A percentile compares a stretch with the other conserved stretches of the same genome.
Conservation (phyloP, 1,139 yeast species). For the Hansenula sp. region DNA sequence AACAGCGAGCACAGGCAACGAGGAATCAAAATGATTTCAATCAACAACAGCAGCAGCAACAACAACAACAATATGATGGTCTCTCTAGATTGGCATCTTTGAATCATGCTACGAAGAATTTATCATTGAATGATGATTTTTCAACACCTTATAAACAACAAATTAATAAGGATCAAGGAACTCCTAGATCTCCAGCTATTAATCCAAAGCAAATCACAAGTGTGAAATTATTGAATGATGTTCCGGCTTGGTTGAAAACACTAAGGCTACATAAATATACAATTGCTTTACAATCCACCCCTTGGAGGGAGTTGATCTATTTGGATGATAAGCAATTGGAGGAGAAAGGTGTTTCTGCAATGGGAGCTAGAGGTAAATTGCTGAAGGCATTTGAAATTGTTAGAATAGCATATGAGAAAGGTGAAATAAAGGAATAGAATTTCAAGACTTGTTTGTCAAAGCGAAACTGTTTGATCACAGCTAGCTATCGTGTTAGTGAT, state of each 20-base stretch:
- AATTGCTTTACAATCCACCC: slow-evolving; percentile 66
- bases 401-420: slow-evolving; percentile 39
- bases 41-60: neutral
- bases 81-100: slow-evolving; percentile 16
- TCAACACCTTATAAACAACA: slow-evolving; percentile 8
- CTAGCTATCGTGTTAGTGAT: too few relatives aligned
- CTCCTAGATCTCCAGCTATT: slow-evolving; percentile 43
- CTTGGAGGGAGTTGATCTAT: slow-evolving; percentile 77
- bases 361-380: slow-evolving; percentile 92
- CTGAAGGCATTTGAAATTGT: slow-evolving; percentile 88
- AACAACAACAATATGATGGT: slow-evolving; percentile 3
- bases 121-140: slow-evolving; percentile 9
- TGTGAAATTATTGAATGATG: slow-evolving; percentile 61
- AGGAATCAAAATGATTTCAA: slow-evolving; percentile 4
- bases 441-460: neutral
- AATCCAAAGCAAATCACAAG: slow-evolving; percentile 62
- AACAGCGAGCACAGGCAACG: slow-evolving; percentile 9
- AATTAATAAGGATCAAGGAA: slow-evolving; percentile 6
- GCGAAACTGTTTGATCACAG: neutral
- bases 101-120: slow-evolving; percentile 15
- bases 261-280: slow-evolving; percentile 92
- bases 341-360: slow-evolving; percentile 79
- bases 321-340: slow-evolving; percentile 68
- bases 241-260: slow-evolving; percentile 90
- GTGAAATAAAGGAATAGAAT: slow-evolving; percentile 22